phyloP scores from a whole-genome alignment of 495 filamentous ascomycete species.

The Tuber umbilicatum region DNA sequence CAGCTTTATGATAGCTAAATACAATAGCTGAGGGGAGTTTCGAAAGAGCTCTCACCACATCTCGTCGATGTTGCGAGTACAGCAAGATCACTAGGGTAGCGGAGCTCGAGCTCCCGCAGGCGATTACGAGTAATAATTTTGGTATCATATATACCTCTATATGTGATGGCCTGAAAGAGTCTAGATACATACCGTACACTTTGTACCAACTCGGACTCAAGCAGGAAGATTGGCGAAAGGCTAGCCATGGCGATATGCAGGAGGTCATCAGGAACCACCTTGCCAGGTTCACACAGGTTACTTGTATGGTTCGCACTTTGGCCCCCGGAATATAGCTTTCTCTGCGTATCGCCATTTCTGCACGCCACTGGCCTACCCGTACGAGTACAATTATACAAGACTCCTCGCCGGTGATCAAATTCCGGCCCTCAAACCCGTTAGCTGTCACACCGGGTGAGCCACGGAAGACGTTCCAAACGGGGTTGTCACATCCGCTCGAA shows the following conservation, averaged over 20 bases:
- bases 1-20: neutral
- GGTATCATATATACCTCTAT: too few relatives aligned
- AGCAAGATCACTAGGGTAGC: neutral
- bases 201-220: neutral
- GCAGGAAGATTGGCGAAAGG: neutral
- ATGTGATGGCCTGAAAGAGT: neutral
- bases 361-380: too few relatives aligned
- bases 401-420: neutral
- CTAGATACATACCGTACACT: accelerated
- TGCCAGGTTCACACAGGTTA: neutral
- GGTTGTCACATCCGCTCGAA: too few relatives aligned
- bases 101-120: neutral
- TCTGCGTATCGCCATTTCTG: neutral
- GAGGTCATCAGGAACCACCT: neutral
- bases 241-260: neutral
- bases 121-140: too few relatives aligned
- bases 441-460: neutral
- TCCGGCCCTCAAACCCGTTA: neutral
- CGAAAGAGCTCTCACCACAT: neutral
- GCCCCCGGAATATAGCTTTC: too few relatives aligned
- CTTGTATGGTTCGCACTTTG: too few relatives aligned
- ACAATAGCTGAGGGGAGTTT: neutral
- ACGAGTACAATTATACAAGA: too few relatives aligned
- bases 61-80: neutral
- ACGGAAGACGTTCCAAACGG: neutral